Percentiles rank a stretch among this genome's conserved stretches.
Evolutionary conservation across 2,329 filamentous ascomycete species (phyloP).

Genomic region (Zasmidium angulare): DNA sequence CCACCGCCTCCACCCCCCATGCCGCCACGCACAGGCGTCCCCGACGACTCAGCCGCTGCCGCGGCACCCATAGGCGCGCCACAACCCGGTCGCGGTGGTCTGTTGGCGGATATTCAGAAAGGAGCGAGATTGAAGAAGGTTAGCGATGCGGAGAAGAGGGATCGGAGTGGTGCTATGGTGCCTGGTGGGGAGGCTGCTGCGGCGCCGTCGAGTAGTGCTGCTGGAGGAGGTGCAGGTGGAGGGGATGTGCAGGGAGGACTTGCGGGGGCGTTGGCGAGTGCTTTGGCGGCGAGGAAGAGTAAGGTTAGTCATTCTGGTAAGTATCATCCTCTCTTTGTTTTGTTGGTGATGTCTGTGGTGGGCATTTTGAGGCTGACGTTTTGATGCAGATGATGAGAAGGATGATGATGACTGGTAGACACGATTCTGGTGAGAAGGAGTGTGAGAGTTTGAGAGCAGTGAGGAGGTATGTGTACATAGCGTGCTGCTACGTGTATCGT

Average conservation of each 20-base stretch:
- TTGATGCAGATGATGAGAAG: slow-evolving; percentile 66
- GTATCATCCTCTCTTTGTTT: slow-evolving; percentile 46
- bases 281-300: slow-evolving; percentile 80
- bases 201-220: slow-evolving; percentile 42
- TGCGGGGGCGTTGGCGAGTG: slow-evolving; percentile 68
- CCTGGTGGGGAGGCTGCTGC: slow-evolving; percentile 55
- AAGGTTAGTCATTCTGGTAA: slow-evolving; percentile 95
- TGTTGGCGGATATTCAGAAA: slow-evolving; percentile 71
- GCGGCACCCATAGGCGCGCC: slow-evolving; percentile 15
- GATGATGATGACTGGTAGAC: slow-evolving; percentile 72
- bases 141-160: slow-evolving; percentile 66
- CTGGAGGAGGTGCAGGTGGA: slow-evolving; percentile 52
- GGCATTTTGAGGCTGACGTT: slow-evolving; percentile 29
- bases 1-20: slow-evolving; percentile 47
- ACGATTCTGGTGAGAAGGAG: background rate
- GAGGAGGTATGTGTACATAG: slow-evolving; percentile 3
- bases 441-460: background rate
- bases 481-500: background rate
- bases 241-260: slow-evolving; percentile 49
- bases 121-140: slow-evolving; percentile 70
- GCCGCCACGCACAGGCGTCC: slow-evolving; percentile 37
- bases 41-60: slow-evolving; percentile 42
- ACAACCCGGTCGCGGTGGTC: slow-evolving; percentile 53
- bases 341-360: background rate
- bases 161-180: slow-evolving; percentile 66